phyloP scores from a whole-genome alignment of 78 protist species.

The Dictyostelium firmibasis region DNA sequence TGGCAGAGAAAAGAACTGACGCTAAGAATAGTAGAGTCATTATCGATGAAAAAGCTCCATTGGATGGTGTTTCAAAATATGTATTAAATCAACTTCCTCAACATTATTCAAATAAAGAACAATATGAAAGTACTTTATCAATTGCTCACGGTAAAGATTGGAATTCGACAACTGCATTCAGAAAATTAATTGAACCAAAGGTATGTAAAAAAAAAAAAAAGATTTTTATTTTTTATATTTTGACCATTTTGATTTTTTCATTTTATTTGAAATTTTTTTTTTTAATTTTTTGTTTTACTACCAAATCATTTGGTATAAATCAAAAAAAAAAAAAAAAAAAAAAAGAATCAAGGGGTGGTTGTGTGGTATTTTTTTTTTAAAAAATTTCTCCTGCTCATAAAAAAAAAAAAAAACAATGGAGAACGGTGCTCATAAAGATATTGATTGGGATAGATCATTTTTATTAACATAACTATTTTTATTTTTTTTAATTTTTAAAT shows the following conservation, averaged over 20 bases:
- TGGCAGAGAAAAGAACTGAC: constrained; percentile 16
- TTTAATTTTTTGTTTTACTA: no score
- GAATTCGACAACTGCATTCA: constrained; percentile 38
- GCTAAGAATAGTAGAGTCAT: constrained; percentile 35
- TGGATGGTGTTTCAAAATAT: constrained; percentile 48
- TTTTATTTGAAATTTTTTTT: not conserved
- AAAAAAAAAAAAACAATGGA: not conserved
- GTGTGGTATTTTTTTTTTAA: no score
- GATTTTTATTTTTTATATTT: not conserved
- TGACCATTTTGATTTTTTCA: not conserved
- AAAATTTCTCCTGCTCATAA: no score
- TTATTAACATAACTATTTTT: not conserved
- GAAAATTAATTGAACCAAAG: constrained; percentile 58
- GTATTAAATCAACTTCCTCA: constrained; percentile 29
- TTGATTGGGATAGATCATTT: not conserved
- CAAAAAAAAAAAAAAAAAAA: no score
- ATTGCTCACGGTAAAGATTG: constrained; percentile 60
- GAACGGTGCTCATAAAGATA: not conserved
- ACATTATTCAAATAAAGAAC: constrained; percentile 41
- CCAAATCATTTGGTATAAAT: not conserved
- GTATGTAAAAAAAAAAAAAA: not conserved
- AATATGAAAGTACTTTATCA: constrained; percentile 55
- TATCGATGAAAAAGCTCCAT: constrained; percentile 49
- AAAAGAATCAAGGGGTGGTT: no score
- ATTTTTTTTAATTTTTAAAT: not conserved